Evolutionary conservation across 805 yeast genomes (phyloP).

Genomic region (Yamadazyma insecticola): DNA sequence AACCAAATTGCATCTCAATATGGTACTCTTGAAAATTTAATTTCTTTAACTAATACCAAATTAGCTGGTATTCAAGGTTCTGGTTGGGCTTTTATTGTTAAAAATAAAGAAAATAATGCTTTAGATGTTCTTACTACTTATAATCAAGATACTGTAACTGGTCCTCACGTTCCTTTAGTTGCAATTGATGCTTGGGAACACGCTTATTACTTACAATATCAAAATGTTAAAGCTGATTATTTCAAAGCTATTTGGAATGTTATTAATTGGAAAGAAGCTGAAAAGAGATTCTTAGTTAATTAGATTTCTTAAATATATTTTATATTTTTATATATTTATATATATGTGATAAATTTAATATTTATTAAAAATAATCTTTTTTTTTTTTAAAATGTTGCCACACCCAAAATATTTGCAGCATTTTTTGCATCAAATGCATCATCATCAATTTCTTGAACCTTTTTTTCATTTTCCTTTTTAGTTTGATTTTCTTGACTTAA

Average conservation of each 20-base stretch:
- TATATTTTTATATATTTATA: not conserved
- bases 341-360: no score
- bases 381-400: constrained; percentile 63
- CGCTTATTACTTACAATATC: constrained; percentile 50
- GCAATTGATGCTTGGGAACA: constrained; percentile 56
- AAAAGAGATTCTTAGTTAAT: constrained; percentile 33
- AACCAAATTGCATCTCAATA: constrained; percentile 35
- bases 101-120: constrained; percentile 42
- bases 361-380: no score
- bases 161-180: constrained; percentile 40
- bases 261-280: constrained; percentile 48
- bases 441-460: constrained; percentile 12
- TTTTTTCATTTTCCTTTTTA: constrained; percentile 9
- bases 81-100: constrained; percentile 50
- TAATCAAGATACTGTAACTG: constrained; percentile 46
- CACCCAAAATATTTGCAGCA: constrained; percentile 80
- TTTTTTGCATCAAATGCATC: constrained; percentile 63
- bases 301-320: constrained; percentile 4
- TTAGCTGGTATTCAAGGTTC: constrained; percentile 49
- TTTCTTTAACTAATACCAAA: constrained; percentile 35
- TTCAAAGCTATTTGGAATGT: constrained; percentile 50
- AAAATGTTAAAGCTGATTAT: constrained; percentile 46
- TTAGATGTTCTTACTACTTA: constrained; percentile 43
- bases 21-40: constrained; percentile 43
- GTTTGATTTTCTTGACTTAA: constrained; percentile 24